A percentile compares a stretch with the other conserved stretches of the same genome.
These are phyloP conservation scores for Chrysosporium queenslandicum DNA, from an alignment of 2,329 filamentous ascomycete genomes.

Conservation along the genomic window DNA sequence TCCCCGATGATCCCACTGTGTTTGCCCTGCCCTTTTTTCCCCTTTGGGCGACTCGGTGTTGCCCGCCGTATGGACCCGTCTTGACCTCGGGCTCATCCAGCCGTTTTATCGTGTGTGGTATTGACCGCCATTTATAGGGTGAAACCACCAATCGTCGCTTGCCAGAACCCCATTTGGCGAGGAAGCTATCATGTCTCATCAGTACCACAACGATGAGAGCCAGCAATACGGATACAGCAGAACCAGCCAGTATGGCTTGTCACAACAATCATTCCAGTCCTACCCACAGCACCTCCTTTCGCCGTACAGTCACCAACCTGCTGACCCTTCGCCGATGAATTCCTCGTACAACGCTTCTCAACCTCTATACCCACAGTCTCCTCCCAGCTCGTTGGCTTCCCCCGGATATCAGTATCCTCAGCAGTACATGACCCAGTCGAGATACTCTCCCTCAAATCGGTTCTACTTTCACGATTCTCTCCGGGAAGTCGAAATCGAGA, in stretches of 20 bases:
- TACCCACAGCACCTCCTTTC: constrained; percentile 32
- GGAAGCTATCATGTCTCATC: constrained; percentile 19
- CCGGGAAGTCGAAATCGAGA: constrained; percentile 34
- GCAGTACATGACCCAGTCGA: constrained; percentile 27
- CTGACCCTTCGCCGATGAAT: constrained; percentile 25
- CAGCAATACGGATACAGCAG: constrained; percentile 21
- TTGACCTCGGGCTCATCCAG: neutral
- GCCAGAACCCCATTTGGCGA: neutral
- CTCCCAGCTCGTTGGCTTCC: constrained; percentile 11
- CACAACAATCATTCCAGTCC: constrained; percentile 24
- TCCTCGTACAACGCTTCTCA: constrained; percentile 27
- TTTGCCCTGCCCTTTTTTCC: neutral
- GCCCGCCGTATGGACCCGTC: neutral
- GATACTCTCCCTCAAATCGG: constrained; percentile 27
- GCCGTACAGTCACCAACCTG: constrained; percentile 28
- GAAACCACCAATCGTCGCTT: neutral
- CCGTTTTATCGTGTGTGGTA: neutral
- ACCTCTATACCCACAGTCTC: constrained; percentile 25
- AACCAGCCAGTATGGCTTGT: constrained; percentile 21
- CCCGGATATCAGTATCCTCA: constrained; percentile 26
- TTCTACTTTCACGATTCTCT: constrained; percentile 30
- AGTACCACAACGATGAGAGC: constrained; percentile 22
- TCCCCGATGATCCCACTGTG: neutral
- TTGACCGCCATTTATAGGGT: neutral
- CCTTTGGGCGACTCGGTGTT: neutral